Percentiles rank a stretch among this genome's conserved stretches.
Conservation (phyloP, 2,329 filamentous ascomycete genomes). For the Monilinia polystroma region DNA sequence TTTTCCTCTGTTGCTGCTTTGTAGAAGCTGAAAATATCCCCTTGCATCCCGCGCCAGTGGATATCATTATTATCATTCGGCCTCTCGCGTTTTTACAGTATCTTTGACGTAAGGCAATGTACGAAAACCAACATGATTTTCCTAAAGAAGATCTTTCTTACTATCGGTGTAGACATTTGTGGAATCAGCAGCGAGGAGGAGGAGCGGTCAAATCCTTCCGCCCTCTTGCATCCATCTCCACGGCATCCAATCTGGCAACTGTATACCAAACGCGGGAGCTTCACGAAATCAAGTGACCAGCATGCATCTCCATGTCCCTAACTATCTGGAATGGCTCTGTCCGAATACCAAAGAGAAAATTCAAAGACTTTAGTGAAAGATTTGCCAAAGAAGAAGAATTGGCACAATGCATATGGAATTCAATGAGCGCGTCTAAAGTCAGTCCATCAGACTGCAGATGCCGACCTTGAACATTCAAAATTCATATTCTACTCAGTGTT, state of each 20-base stretch:
- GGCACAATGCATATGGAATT: too few species aligned
- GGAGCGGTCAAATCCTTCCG: slow-evolving; percentile 20
- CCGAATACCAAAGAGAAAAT: too few species aligned
- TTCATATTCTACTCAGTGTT: background rate
- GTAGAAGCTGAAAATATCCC: background rate
- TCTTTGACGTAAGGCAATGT: slow-evolving; percentile 12
- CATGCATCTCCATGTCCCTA: background rate
- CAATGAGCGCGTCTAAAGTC: too few species aligned
- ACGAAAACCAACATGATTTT: slow-evolving; percentile 7
- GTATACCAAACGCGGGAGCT: slow-evolving; percentile 8
- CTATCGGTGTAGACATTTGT: slow-evolving; percentile 16
- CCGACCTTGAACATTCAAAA: background rate
- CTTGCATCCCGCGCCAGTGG: slow-evolving; percentile 7
- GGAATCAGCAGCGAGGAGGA: background rate
- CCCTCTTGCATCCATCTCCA: slow-evolving; percentile 3
- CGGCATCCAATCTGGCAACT: background rate
- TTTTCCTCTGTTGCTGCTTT: background rate
- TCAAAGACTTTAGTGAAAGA: background rate
- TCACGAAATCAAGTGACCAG: slow-evolving; percentile 21
- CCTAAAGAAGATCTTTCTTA: background rate
- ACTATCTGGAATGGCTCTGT: background rate
- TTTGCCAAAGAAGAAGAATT: background rate
- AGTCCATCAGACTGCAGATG: background rate
- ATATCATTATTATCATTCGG: background rate
- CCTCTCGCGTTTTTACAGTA: background rate